Base-by-base conservation (phyloP, 148 eudicot species). In the Rhododendron mucronatum region DNA sequence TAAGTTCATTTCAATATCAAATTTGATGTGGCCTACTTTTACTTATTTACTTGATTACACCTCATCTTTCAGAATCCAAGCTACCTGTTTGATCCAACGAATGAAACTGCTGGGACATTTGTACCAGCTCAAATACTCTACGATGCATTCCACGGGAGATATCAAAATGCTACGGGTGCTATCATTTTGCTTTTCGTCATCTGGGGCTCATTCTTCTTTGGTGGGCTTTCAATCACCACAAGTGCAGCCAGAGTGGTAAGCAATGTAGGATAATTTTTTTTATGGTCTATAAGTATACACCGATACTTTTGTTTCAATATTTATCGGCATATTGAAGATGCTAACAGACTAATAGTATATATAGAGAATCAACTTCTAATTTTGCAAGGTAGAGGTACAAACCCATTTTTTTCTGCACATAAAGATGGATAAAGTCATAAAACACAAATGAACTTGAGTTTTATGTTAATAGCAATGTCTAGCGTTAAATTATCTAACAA, bases 191-290 rank as follows among this genome's bases (percentile, higher is more conserved):
- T 93, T n/a, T 84, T 88, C 74, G 61, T 93, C 79, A 93, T 93
- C 61, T 93, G 95, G 95, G 95, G 91, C 1, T 93, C 95, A 7
- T 93, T 93, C 85, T 93, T 93, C 92, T 93, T 91, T 59, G 92
- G 91, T 12, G 95, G 95, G 2, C 92, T 93, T 78, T 93, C 95
- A 12, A 91, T 91, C 90, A 93, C 93, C 10, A 93, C 95, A 6
- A 93, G 95, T 84, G 95, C 93, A 23, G 93, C 95, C 39, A 88
- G 95, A 85, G 95, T 93, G 83, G 93, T 92, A 89, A 59, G 65
- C 23, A 20, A 59, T 5, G 61, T 18, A 59, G 65, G 14, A 50
- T 50, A 11, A 55, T 55, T 55, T 55, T 61, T 7, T 63, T 8
- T 63, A 7, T 2, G 3, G 69, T 23, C 69, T 7, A 21, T 21